These are phyloP conservation scores for Candida piceae DNA, from an alignment of 805 yeast species.

Conservation along the genomic window DNA sequence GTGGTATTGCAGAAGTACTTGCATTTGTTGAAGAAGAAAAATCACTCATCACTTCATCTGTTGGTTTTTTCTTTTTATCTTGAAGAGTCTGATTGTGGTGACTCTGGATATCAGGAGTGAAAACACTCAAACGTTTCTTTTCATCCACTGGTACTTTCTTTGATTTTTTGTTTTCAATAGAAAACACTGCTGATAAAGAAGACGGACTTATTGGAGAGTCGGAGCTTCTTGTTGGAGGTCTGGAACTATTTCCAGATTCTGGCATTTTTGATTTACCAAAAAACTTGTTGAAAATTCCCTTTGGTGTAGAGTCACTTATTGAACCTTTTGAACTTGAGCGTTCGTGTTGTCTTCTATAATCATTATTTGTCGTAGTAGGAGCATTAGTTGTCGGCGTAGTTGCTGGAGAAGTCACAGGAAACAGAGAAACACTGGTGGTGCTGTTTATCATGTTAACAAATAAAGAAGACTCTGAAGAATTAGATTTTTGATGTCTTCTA, in stretches of 20 bases:
- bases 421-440: not conserved
- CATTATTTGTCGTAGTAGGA: too few relatives aligned
- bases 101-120: slow-evolving; percentile 11
- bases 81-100: not conserved
- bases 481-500: slow-evolving; percentile 60
- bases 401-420: slow-evolving; percentile 21
- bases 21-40: too few relatives aligned
- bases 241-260: slow-evolving; percentile 7
- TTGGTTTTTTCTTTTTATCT: slow-evolving; percentile 7
- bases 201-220: slow-evolving; percentile 28
- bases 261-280: slow-evolving; percentile 22
- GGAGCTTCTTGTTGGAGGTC: slow-evolving; percentile 5
- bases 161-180: slow-evolving; percentile 8
- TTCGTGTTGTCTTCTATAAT: slow-evolving; percentile 15
- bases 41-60: too few relatives aligned
- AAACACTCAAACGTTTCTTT: slow-evolving; percentile 13
- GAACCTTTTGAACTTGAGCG: slow-evolving; percentile 26
- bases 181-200: slow-evolving; percentile 10
- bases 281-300: slow-evolving; percentile 27
- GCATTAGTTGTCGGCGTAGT: slow-evolving; percentile 2
- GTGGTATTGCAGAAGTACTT: too few relatives aligned
- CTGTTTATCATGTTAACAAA: slow-evolving; percentile 35
- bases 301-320: slow-evolving; percentile 24
- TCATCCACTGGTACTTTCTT: slow-evolving; percentile 15
- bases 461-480: slow-evolving; percentile 51